Evolutionary conservation across 306 rosid species (phyloP), one percentile per base, ranked within the genome.

Genomic region (Glycine soja): DNA sequence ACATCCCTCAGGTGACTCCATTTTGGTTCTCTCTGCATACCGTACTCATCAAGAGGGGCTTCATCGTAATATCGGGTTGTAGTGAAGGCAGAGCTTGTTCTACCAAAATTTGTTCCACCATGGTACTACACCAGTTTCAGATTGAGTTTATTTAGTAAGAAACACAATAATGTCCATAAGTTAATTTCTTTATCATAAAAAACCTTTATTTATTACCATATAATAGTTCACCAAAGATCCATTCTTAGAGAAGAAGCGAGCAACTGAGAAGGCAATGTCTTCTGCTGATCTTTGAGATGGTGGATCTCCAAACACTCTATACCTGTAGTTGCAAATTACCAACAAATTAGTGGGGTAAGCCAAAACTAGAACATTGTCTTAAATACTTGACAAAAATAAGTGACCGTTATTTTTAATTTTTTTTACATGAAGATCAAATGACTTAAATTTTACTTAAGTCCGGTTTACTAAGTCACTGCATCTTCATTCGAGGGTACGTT

Each of bases 31-130:
- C 97, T 92, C 15, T 80, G 90, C 36, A 96, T 82, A 81, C 94
- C 98, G 10, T 52, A 96, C 85, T 92, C 97, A 67, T 96, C 99
- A 5, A 96, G 91, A 63, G 99, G 99, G 70, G 98, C 99, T 89
- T 96, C 97, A 45, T 96, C 99, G 19, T 96, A 96, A 75, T 96
- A 96, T 6, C 97, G 88, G 46, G 99, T 96, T 54, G 98, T 89
- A 2, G 91, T 71, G 50, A 90, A 96, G 72, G 89, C 89, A 9
- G 98, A 81, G 70, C 86, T 87, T 70, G 98, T 93, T 90, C 99
- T 90, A n/a, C 97, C 98, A 50, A 90, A 92, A 75, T 93, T 96
- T 32, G 98, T 93, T 64, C 99, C 99, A 48, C 99, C 99, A 83
- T 96, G 91, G 87, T 96, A 96, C 99, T 95, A 83, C 83, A 85